Base-by-base conservation (phyloP, 768 basidiomycete genomes). In the Tricholoma sp. region DNA sequence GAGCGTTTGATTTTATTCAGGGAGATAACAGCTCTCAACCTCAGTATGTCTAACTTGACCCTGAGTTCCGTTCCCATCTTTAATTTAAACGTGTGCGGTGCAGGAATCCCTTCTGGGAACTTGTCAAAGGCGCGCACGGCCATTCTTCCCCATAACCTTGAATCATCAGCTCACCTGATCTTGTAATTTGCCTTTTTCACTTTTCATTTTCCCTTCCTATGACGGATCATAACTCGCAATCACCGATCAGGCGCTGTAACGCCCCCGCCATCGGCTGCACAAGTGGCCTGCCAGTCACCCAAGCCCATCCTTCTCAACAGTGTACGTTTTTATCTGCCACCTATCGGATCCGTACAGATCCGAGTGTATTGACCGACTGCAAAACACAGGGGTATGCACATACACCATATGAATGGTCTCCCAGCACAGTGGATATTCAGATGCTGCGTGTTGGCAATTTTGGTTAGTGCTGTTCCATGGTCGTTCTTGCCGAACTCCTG, bases 221-320 rank as follows among this genome's bases (percentile, higher is more conserved):
- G 4, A 20, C 17, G 42, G 8, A 44, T 34, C n/a, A 42, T 28
- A 45, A 5, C 45, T 13, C 1, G 15, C n/a, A 28, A 47, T 28
- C 28, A 29, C 6, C 9, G 32, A 60, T 52, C 57, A 83, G 82
- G 80, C 65, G 80, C 76, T 6, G 66, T 91, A 53, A 91, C 88
- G 3, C 86, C 89, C 42, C n/a, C 65, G 4, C 88, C 89, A 0
- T 76, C 79, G 32, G 70, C 77, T 48, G 77, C 79, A 33, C 87
- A 92, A 63, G 70, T 78, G 50, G 82, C 80, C 13, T 91, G 90
- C 68, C 90, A 92, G 28, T 68, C 72, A 60, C 88, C 90, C 18
- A 92, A 91, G 68, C 89, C 89, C 6, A 88, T 92, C 62, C 69
- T 92, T 18, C 75, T 91, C 29, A 86, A 92, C 66, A 85, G 85